phyloP scores from a whole-genome alignment of 306 rosid genomes.

The Quercus variabilis region DNA sequence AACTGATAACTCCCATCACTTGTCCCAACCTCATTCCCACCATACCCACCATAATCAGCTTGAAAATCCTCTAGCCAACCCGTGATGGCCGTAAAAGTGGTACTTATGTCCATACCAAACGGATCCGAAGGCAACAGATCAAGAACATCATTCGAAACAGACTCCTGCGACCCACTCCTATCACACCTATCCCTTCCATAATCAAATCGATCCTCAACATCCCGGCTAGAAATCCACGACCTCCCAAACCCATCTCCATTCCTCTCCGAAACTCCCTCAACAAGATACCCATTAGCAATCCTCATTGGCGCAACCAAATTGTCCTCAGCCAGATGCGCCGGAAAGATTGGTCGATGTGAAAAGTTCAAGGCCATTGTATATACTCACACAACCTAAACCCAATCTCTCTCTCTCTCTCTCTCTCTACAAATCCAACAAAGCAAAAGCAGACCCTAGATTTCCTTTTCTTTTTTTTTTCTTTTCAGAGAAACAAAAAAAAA shows the following conservation, averaged over 20 bases:
- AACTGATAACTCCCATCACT: constrained; percentile 42
- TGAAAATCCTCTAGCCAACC: constrained; percentile 89
- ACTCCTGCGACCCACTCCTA: constrained; percentile 52
- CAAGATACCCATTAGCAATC: constrained; percentile 55
- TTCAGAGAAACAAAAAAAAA: neutral
- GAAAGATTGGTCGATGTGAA: constrained; percentile 40
- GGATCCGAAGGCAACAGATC: constrained; percentile 94
- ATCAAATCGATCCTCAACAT: constrained; percentile 58
- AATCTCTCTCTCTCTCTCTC: constrained; percentile 9
- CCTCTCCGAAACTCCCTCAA: constrained; percentile 56
- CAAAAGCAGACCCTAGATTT: constrained; percentile 15
- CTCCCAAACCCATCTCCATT: constrained; percentile 49
- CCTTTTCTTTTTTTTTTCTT: neutral
- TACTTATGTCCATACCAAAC: constrained; percentile 68
- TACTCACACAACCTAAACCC: constrained; percentile 1
- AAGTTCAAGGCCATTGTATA: constrained; percentile 56
- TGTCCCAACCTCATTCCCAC: constrained; percentile 37
- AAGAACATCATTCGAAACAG: constrained; percentile 65
- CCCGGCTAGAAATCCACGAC: constrained; percentile 45
- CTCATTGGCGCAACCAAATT: constrained; percentile 52
- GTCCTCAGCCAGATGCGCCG: constrained; percentile 42
- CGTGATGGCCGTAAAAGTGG: constrained; percentile 69
- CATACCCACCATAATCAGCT: constrained; percentile 52
- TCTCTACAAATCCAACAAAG: neutral
- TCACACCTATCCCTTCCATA: constrained; percentile 61